Conservation (phyloP, 768 basidiomycete genomes). For the Pleurotus sapidus region DNA sequence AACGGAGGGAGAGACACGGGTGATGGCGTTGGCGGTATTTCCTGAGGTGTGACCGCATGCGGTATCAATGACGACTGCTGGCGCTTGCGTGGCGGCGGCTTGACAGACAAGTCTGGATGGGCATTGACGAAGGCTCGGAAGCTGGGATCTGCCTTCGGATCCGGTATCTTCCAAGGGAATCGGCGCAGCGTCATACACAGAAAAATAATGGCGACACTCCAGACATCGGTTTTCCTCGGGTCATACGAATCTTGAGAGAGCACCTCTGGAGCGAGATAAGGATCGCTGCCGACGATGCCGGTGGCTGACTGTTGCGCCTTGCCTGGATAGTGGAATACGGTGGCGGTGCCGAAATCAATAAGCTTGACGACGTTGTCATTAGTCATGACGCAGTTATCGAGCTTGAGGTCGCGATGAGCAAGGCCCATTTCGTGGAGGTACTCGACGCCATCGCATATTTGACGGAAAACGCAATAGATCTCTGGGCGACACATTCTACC, state of each 20-base stretch:
- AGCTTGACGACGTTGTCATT: conserved; percentile 91
- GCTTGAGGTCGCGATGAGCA: conserved; percentile 97
- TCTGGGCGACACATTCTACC: conserved; percentile 98
- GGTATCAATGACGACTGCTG: conserved; percentile 1
- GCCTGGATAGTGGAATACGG: conserved; percentile 98
- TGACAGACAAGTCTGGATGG: conserved; percentile 78
- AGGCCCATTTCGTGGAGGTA: conserved; percentile 97
- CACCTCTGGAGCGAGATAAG: conserved; percentile 97
- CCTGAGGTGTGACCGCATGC: background rate
- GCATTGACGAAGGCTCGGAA: conserved; percentile 91
- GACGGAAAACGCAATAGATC: conserved; percentile 98
- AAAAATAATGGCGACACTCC: conserved; percentile 98
- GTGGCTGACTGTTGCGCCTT: conserved; percentile 77
- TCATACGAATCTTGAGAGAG: conserved; percentile 80
- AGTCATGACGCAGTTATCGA: conserved; percentile 99
- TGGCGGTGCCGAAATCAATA: conserved; percentile 99
- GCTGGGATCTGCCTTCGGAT: conserved; percentile 87
- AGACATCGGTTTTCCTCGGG: conserved; percentile 96
- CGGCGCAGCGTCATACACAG: conserved; percentile 97
- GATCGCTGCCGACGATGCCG: conserved; percentile 95
- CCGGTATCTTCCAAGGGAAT: conserved; percentile 99
- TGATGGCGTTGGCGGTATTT: background rate
- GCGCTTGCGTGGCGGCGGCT: conserved; percentile 36
- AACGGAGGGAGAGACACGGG: background rate
- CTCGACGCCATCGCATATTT: conserved; percentile 97